A percentile compares a stretch with the other conserved stretches of the same genome.
Conservation (phyloP, 2,329 filamentous ascomycete genomes). For the Curvularia sp. region DNA sequence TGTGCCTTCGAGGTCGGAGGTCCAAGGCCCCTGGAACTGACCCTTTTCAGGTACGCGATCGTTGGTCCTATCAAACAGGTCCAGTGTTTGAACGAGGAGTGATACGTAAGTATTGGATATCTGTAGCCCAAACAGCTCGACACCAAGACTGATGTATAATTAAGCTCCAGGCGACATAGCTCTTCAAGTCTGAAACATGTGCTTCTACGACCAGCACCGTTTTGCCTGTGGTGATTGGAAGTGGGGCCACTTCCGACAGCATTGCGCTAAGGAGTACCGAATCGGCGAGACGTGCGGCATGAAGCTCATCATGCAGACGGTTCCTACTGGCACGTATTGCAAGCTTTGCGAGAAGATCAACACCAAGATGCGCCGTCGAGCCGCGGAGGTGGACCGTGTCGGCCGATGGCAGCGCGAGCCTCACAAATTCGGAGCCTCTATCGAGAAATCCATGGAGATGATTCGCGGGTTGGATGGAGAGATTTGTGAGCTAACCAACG, state of each 20-base stretch:
- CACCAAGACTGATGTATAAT: slow-evolving; percentile 40
- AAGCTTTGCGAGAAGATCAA: slow-evolving; percentile 88
- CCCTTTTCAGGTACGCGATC: slow-evolving; percentile 28
- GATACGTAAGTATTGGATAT: slow-evolving; percentile 40
- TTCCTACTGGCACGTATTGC: slow-evolving; percentile 70
- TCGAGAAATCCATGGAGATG: slow-evolving; percentile 73
- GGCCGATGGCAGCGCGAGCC: slow-evolving; percentile 79
- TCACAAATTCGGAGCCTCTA: slow-evolving; percentile 63
- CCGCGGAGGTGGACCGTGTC: slow-evolving; percentile 77
- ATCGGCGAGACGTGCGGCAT: slow-evolving; percentile 96
- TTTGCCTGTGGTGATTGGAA: slow-evolving; percentile 91
- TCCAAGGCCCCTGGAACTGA: slow-evolving; percentile 43
- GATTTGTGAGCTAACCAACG: slow-evolving; percentile 69
- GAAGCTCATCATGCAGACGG: slow-evolving; percentile 82
- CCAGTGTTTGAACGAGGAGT: slow-evolving; percentile 31
- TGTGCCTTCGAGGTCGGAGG: slow-evolving; percentile 33
- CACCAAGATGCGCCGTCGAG: slow-evolving; percentile 78
- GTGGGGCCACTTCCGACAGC: slow-evolving; percentile 91
- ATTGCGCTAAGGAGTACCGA: slow-evolving; percentile 93
- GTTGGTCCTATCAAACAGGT: slow-evolving; percentile 35
- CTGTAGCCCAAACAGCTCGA: slow-evolving; percentile 40
- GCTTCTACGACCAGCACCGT: slow-evolving; percentile 91
- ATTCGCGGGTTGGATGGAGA: slow-evolving; percentile 75
- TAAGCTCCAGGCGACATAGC: slow-evolving; percentile 38
- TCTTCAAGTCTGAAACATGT: slow-evolving; percentile 68